phyloP scores from a whole-genome alignment of 2,329 filamentous ascomycete genomes.

The Sporothrix phasma region DNA sequence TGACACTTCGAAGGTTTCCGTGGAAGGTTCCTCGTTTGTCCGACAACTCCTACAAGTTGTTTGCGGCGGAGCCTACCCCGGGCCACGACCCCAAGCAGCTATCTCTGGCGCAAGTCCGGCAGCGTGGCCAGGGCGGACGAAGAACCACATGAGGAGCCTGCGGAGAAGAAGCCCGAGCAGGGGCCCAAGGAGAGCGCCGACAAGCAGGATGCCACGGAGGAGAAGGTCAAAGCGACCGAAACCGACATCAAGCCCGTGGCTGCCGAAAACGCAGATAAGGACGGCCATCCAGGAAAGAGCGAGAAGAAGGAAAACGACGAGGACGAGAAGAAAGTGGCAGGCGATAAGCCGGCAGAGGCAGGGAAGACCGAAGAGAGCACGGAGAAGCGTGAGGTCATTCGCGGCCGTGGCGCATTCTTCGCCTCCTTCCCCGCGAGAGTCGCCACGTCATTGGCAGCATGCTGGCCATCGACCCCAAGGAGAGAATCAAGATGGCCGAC shows the following conservation, averaged over 20 bases:
- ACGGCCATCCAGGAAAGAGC: neutral
- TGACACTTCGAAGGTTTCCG: slow-evolving; percentile 88
- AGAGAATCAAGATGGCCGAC: slow-evolving; percentile 74
- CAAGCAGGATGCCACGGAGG: neutral
- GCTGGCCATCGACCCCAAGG: slow-evolving; percentile 78
- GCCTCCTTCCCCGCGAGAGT: slow-evolving; percentile 79
- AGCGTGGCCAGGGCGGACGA: slow-evolving; percentile 48
- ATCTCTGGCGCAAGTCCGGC: slow-evolving; percentile 44
- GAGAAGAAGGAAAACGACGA: slow-evolving; percentile 4
- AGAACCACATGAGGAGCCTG: slow-evolving; percentile 24
- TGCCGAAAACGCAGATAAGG: neutral
- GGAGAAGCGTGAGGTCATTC: slow-evolving; percentile 71
- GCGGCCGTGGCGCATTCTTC: slow-evolving; percentile 81
- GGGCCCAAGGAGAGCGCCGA: neutral
- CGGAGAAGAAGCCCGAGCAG: neutral
- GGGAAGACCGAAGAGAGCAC: too few species aligned
- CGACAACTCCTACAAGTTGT: slow-evolving; percentile 92
- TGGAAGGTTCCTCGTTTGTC: slow-evolving; percentile 91
- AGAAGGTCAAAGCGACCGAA: neutral
- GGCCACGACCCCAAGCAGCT: slow-evolving; percentile 52
- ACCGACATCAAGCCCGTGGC: neutral
- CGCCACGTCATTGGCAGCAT: slow-evolving; percentile 84
- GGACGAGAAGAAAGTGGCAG: slow-evolving; percentile 18
- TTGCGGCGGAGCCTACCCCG: slow-evolving; percentile 74
- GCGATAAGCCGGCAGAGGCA: slow-evolving; percentile 25